Base-by-base conservation (phyloP, 345 rosid genomes). In the Limnanthes douglasii region DNA sequence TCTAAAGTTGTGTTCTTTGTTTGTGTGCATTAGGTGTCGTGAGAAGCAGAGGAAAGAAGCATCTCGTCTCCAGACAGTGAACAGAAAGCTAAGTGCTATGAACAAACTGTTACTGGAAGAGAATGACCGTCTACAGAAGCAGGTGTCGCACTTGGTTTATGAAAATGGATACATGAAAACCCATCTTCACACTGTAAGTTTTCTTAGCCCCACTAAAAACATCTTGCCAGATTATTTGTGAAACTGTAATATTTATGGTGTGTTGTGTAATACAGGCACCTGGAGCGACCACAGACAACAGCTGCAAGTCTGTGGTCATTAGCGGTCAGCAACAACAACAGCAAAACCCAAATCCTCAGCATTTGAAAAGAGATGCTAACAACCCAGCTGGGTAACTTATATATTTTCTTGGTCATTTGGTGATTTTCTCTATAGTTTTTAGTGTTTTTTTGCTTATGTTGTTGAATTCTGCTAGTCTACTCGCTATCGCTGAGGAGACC, bases 261-360 rank as follows among this genome's bases (percentile, higher is more conserved):
- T 11, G 9, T 45, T 16, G 2, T 31, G 42, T 8, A 15, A 0
- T 50, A 41, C 56, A 88, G 97, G 79, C 73, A 48, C 68, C 97
- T 34, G 85, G 74, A 51, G 61, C 80, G 81, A 73, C 95, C 90
- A 83, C 97, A 61, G 97, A 88, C 81, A 83, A 83, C 66, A 88
- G 95, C 81, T 83, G 97, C 59, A 95, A 84, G 70, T 84, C 95
- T 77, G 95, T 79, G 93, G 93, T 83, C 86, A 68, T 80, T 59
- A 83, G 77, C 23, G 97, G 84, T 76, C 93, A 88, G 78, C 88
- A 79, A 48, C 93, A 77, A 60, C 85, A 81, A 53, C 94, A 86
- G 65, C 95, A 76, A 68, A 79, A 83, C 94, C 92, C 90, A 73
- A 69, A 75, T 38, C 72, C 72, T 59, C 94, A 71, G 80, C 95